phyloP scores from a whole-genome alignment of 495 filamentous ascomycete genomes.

The Daldinia bambusicola region DNA sequence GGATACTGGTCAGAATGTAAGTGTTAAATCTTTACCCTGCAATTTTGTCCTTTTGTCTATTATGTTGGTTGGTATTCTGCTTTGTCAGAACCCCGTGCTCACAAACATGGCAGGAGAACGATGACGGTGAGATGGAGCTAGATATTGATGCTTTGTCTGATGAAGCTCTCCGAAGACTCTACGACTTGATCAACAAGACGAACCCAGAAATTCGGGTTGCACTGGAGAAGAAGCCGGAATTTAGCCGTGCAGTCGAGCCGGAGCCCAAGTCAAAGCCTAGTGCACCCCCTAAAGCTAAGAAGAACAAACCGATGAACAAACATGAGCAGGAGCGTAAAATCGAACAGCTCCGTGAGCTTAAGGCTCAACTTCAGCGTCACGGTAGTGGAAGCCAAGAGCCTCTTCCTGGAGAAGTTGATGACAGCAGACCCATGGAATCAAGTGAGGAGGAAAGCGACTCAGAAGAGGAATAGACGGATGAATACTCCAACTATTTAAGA shows the following conservation, averaged over 20 bases:
- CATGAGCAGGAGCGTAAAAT: conserved; percentile 91
- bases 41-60: not conserved
- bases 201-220: conserved; percentile 61
- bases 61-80: not conserved
- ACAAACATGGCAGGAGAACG: conserved; percentile 62
- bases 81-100: not conserved
- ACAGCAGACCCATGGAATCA: conserved; percentile 42
- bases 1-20: conserved; percentile 79
- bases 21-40: conserved; percentile 43
- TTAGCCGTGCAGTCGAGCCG: conserved; percentile 43
- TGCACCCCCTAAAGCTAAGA: conserved; percentile 76
- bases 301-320: conserved; percentile 99
- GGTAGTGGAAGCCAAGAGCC: conserved; percentile 61
- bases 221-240: conserved; percentile 52
- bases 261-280: conserved; percentile 42
- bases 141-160: conserved; percentile 87
- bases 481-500: conserved; percentile 4
- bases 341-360: conserved; percentile 73
- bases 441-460: conserved; percentile 48
- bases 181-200: conserved; percentile 77
- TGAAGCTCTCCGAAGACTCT: conserved; percentile 77
- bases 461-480: conserved; percentile 43
- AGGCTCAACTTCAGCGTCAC: conserved; percentile 58
- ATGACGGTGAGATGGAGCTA: conserved; percentile 88
- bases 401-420: conserved; percentile 49